Base-by-base conservation (phyloP, 1,284 basidiomycete species). In the Singerocomus inundabilis region DNA sequence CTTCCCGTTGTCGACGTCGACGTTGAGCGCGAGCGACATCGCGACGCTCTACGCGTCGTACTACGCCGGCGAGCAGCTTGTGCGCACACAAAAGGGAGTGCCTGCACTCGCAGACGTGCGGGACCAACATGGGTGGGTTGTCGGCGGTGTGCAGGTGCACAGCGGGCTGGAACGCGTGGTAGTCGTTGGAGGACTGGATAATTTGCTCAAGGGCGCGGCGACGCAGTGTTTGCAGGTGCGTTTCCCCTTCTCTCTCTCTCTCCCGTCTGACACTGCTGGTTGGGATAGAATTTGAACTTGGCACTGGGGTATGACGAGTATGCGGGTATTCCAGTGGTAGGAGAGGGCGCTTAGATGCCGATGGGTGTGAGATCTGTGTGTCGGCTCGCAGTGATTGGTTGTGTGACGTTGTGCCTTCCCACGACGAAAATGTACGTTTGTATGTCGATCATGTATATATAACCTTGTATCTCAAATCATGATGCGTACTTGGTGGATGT, bases 181-280 rank as follows among this genome's bases (percentile, higher is more conserved):
- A 15, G 82, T 98, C 6, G 93, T 97, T 11, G 93, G 92, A 48
- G 92, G 93, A 1, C 71, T 99, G 57, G 97, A 99, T 69, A 99
- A 99, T 72, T 72, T 99, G 52, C 77, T 99, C 54, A 99, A 99
- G 71, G 96, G 96, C 10, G 97, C 96, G 41, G 96, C 96, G 7
- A 99, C 96, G 16, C 97, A 99, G 72, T 98, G 95, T 70, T 66
- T 99, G 52, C 93, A 95, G 78, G 91, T 92, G 51, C 35, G 84
- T 28, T 26, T 11, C 13, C 26, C 0, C 4, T 9, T 21, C 11
- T 37, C 5, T 6, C 10, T 36, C 13, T 31, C 4, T 10, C 15
- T 38, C 16, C 18, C 16, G 21, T 31, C 28, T 44, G 28, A 50
- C n/a, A 46, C 13, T 28, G n/a, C 0, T 32, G n/a, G 40, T 40